A percentile compares a stretch with the other conserved stretches of the same genome.
Evolutionary conservation across 345 rosid species (phyloP).

Genomic region (Atalantia buxifolia): DNA sequence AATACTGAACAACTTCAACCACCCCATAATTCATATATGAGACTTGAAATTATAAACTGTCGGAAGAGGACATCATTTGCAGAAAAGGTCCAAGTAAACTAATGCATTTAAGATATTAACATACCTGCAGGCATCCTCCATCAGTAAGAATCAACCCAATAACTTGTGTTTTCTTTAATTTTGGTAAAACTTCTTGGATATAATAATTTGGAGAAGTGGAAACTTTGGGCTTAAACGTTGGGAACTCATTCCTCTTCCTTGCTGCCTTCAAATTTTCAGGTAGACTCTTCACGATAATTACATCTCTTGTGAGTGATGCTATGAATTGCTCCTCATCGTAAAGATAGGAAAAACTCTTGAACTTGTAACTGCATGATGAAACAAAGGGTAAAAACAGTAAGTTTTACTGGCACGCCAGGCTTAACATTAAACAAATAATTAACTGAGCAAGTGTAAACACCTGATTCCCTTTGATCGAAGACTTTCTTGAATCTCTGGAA

Average conservation of each 20-base stretch:
- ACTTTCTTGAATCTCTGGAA: conserved; percentile 98
- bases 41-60: neutral
- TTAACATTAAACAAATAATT: conserved; percentile 10
- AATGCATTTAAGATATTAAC: conserved; percentile 12
- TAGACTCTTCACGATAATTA: conserved; percentile 59
- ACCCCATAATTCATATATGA: neutral
- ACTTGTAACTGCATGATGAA: conserved; percentile 53
- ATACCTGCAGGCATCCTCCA: conserved; percentile 96
- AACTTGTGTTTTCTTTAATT: conserved; percentile 65
- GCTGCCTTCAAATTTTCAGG: conserved; percentile 79
- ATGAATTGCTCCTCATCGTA: conserved; percentile 94
- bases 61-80: neutral
- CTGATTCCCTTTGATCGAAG: conserved; percentile 89
- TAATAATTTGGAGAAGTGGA: conserved; percentile 74
- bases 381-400: conserved; percentile 6
- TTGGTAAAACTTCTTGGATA: conserved; percentile 71
- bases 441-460: conserved; percentile 33
- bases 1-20: conserved; percentile 1
- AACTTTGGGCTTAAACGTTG: conserved; percentile 70
- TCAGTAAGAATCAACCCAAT: conserved; percentile 69
- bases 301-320: conserved; percentile 83
- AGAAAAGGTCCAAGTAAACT: neutral
- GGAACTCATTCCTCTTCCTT: conserved; percentile 68
- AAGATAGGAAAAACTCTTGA: conserved; percentile 94
- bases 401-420: neutral